Evolutionary conservation across 2,329 filamentous ascomycete species (phyloP), one percentile per base, ranked within the genome.

Genomic region (Orbilia javanica): DNA sequence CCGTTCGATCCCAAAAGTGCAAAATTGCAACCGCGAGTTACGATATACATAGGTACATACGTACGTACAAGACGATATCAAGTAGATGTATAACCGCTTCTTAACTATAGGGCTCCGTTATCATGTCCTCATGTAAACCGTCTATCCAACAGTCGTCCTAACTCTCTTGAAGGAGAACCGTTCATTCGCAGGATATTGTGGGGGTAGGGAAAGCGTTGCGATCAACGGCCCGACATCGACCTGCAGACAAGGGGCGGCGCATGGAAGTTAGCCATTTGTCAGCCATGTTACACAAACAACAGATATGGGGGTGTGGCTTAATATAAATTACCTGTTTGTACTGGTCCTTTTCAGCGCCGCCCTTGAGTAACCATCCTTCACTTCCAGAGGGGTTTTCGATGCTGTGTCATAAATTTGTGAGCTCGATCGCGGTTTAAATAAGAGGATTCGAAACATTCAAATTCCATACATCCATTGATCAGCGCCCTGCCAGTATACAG

Each of bases 141-240:
- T 5, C 50, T 53, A 53, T 25, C 50, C 50, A n/a, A 31, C 13
- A 10, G 50, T 57, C n/a, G 52, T 18, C 25, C 52, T 57, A 36
- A 73, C 57, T 11, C 69, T 73, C 11, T 31, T 73, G n/a, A 73
- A 73, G 22, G 53, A 44, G 39, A 73, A 73, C n/a, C 69, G 48
- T 29, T 73, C 69, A 22, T 65, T 27, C 1, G 46, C 46, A n/a
- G 69, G 69, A 22, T 73, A 73, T 36, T 65, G 57, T 27, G 69
- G 69, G 11, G 69, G 69, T 10, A 73, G 48, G 8, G 69, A 66
- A 18, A 65, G 60, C 0, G 22, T 27, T 18, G 69, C 46, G 31
- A 73, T 73, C 48, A 73, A 42, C 7, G 69, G 69, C 4, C 36
- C 48, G 29, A 73, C 69, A 15, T 65, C 69, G 20, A 73, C 31